Base-by-base conservation (phyloP, 768 basidiomycete species). In the Tylopilus cervinicoccineus region DNA sequence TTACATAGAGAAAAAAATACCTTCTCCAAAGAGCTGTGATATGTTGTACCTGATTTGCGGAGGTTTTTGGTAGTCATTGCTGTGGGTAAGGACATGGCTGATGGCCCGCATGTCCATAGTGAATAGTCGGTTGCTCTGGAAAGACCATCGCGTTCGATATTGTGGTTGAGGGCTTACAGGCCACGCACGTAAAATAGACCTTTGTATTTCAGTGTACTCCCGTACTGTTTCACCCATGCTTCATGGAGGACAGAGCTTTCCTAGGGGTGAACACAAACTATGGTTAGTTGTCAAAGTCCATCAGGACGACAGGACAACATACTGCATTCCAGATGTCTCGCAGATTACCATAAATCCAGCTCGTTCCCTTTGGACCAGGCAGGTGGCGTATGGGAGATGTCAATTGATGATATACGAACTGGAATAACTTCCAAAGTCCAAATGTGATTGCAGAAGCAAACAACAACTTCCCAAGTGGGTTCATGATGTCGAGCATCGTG, bases 301-400 rank as follows among this genome's bases (percentile, higher is more conserved):
- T 19, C 33, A 34, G 17, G 7, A 34, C n/a, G 33, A 34, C 26
- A 9, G 16, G 17, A 17, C 19, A n/a, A 34, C 33, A 17, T 34
- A 34, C 33, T 10, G 17, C 17, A 34, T 19, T 9, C 7, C 17
- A 34, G 17, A 34, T 19, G 9, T 34, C 33, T 9, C 9, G 17
- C n/a, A 34, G n/a, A 19, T 34, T 34, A 34, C 33, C 80, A 52
- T 61, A 38, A 38, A 23, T 24, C 37, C 37, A 38, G 22, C 14
- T 38, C 14, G 66, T 43, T 51, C 59, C 75, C 10, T 72, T 64
- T 0, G 80, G 81, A 19, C 52, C 49, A 8, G 13, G 22, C 22
- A 38, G 14, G 13, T 23, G 14, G 37, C 6, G 37, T 24, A 23
- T 24, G 5, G 76, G 72, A 1, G 78, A 79, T 5, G 65, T 67